Evolutionary conservation across 2,329 filamentous ascomycete species (phyloP).

Genomic region (Ophiostoma angusticollis): DNA sequence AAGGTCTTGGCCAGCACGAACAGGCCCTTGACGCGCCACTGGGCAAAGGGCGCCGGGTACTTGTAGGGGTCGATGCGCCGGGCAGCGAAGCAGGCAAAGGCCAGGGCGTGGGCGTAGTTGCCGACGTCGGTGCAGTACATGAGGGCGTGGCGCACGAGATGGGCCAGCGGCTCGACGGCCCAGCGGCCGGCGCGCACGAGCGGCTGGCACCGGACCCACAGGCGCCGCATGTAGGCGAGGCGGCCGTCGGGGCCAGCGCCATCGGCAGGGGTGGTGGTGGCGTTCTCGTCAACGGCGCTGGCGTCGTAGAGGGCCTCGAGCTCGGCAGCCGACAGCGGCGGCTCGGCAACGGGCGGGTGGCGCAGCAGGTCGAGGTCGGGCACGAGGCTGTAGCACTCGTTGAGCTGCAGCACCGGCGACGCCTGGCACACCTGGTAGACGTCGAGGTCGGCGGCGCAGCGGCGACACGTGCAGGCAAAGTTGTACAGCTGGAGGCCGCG

Average conservation of each 20-base stretch:
- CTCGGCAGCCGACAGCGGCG: conserved; percentile 16
- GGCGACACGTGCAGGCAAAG: conserved; percentile 38
- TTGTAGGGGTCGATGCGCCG: conserved; percentile 37
- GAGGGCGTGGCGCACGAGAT: conserved; percentile 31
- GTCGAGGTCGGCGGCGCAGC: conserved; percentile 38
- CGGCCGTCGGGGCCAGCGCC: conserved; percentile 1
- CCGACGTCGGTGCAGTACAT: conserved; percentile 31
- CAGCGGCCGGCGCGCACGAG: conserved; percentile 28
- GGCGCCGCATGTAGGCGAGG: conserved; percentile 19
- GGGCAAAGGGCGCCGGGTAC: conserved; percentile 36
- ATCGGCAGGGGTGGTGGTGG: conserved; percentile 7
- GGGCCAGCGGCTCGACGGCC: conserved; percentile 36
- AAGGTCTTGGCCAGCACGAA: conserved; percentile 40
- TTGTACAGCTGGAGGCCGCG: conserved; percentile 34
- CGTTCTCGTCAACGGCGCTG: conserved; percentile 15
- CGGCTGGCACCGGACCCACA: conserved; percentile 26
- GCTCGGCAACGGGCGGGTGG: conserved; percentile 20
- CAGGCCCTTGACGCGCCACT: conserved; percentile 36
- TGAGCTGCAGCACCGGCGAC: conserved; percentile 30
- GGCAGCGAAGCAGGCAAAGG: conserved; percentile 34
- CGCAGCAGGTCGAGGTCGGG: conserved; percentile 25
- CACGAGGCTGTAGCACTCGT: conserved; percentile 29
- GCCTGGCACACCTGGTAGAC: conserved; percentile 38
- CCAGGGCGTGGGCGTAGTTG: conserved; percentile 31
- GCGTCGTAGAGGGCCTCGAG: conserved; percentile 21